phyloP scores from a whole-genome alignment of 768 basidiomycete species.

The Pholiota microspora region DNA sequence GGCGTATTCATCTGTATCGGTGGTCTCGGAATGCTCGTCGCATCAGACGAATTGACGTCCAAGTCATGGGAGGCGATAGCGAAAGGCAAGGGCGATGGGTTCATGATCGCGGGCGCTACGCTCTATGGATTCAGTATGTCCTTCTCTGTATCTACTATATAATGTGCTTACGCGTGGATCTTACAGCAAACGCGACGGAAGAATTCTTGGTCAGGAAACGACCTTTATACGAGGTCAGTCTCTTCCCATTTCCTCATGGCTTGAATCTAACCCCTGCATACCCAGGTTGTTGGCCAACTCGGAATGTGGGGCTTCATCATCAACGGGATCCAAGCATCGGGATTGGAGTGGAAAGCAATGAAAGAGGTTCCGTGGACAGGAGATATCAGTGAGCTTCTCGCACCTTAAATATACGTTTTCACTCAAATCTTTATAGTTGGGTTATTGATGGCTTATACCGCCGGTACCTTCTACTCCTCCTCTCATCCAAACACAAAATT shows the following conservation, averaged over 20 bases:
- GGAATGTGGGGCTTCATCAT: conserved; percentile 85
- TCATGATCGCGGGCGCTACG: conserved; percentile 85
- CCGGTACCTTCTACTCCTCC: conserved; percentile 21
- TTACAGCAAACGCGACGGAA: conserved; percentile 80
- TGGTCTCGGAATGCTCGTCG: conserved; percentile 79
- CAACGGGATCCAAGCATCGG: conserved; percentile 75
- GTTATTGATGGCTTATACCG: conserved; percentile 38
- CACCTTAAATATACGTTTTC: conserved; percentile 1
- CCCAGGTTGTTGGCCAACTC: conserved; percentile 80
- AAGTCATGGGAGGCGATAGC: conserved; percentile 68
- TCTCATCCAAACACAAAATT: background rate
- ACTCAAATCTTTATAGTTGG: conserved; percentile 32
- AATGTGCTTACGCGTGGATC: no score
- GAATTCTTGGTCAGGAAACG: conserved; percentile 80
- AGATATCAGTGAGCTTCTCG: conserved; percentile 51
- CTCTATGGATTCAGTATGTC: conserved; percentile 82
- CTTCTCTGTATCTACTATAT: no score
- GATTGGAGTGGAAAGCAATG: conserved; percentile 70
- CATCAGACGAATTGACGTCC: conserved; percentile 72
- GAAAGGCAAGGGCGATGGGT: conserved; percentile 77
- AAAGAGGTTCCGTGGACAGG: conserved; percentile 70
- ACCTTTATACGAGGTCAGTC: conserved; percentile 70
- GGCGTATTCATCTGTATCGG: conserved; percentile 71
- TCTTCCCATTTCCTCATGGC: background rate
- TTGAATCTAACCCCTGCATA: background rate